These are phyloP conservation scores for Magnusiomyces sp. DNA, from an alignment of 1,139 yeast genomes.

Conservation along the genomic window DNA sequence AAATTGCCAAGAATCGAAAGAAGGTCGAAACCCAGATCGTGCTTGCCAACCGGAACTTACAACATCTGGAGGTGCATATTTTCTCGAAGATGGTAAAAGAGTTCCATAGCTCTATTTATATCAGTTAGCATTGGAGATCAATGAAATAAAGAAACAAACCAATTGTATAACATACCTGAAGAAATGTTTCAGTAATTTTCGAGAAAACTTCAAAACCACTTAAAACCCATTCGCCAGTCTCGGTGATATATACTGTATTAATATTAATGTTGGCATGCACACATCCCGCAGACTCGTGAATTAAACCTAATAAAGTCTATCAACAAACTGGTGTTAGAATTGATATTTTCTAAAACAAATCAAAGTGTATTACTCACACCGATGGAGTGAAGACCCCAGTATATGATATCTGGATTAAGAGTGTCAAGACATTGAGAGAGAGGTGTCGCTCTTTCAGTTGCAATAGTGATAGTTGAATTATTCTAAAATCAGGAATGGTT, in stretches of 20 bases:
- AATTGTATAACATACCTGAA: not conserved
- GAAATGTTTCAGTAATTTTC: not conserved
- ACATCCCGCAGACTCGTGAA: constrained; percentile 25
- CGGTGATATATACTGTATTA: constrained; percentile 55
- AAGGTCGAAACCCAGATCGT: constrained; percentile 19
- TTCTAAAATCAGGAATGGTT: constrained; percentile 29
- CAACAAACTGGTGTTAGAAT: constrained; percentile 43
- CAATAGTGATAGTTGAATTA: constrained; percentile 52
- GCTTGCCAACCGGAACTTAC: constrained; percentile 37
- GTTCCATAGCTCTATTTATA: constrained; percentile 7
- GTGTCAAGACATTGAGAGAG: constrained; percentile 29
- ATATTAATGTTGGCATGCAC: constrained; percentile 57
- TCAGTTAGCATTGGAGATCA: too few species aligned
- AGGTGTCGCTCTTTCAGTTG: constrained; percentile 73
- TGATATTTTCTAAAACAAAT: constrained; percentile 38
- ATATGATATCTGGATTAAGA: constrained; percentile 32
- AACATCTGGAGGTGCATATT: constrained; percentile 41
- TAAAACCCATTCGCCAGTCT: constrained; percentile 73
- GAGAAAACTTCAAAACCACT: constrained; percentile 72
- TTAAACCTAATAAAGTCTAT: constrained; percentile 14
- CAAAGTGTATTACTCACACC: constrained; percentile 9
- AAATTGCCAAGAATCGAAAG: constrained; percentile 51
- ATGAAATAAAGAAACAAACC: too few species aligned
- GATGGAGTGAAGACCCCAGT: constrained; percentile 48
- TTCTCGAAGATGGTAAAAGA: constrained; percentile 29